These are phyloP conservation scores for Oryza officinalis DNA, from an alignment of 176 grass and related monocot genomes.

Conservation along the genomic window DNA sequence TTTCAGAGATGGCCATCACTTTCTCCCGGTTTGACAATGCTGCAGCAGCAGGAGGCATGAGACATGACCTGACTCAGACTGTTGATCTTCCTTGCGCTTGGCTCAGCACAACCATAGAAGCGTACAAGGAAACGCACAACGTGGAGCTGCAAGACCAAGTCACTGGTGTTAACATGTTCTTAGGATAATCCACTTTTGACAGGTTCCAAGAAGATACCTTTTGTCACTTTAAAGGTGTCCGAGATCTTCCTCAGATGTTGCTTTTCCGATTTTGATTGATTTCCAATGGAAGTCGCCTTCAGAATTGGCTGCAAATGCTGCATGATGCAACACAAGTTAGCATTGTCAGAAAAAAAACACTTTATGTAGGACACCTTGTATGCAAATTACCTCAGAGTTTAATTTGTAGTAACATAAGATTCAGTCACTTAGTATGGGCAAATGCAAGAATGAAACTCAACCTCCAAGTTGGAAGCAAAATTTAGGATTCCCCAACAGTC, in stretches of 20 bases:
- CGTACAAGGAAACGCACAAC: slow-evolving; percentile 20
- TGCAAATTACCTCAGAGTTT: not conserved
- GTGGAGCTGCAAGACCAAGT: not conserved
- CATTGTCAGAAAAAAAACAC: not conserved
- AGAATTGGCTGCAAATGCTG: not conserved
- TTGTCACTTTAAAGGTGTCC: not conserved
- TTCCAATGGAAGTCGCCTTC: not conserved
- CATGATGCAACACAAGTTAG: not conserved
- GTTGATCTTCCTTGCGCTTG: not conserved
- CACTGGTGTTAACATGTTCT: slow-evolving; percentile 10
- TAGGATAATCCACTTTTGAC: not conserved
- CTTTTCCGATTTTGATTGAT: not conserved
- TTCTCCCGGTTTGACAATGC: slow-evolving; percentile 28
- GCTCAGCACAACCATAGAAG: not conserved
- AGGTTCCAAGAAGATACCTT: slow-evolving; percentile 22
- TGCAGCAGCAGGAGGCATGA: not conserved
- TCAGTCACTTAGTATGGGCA: not conserved
- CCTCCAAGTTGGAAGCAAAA: not conserved
- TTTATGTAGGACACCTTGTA: not conserved
- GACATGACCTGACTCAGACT: not conserved
- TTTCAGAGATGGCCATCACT: slow-evolving; percentile 8
- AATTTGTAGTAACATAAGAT: not conserved
- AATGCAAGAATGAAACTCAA: not conserved
- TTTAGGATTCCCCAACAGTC: not conserved
- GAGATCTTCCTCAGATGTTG: not conserved